These are phyloP conservation scores for Pseudogymnoascus sp. DNA, from an alignment of 2,329 filamentous ascomycete genomes.

Conservation along the genomic window DNA sequence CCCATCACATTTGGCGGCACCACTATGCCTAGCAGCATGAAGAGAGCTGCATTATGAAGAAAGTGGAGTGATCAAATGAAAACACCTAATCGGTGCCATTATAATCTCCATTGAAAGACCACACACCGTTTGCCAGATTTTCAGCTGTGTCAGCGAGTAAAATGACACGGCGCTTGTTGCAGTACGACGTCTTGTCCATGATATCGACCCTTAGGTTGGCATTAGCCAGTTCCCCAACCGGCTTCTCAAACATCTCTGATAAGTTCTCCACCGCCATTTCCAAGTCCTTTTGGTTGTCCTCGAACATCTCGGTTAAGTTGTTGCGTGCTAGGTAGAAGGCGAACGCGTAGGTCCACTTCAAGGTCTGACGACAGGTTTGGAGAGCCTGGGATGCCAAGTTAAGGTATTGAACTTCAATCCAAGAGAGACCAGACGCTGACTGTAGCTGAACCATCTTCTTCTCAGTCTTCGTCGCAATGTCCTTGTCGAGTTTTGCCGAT, in stretches of 20 bases:
- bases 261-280: slow-evolving; percentile 95
- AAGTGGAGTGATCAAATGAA: not conserved
- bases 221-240: slow-evolving; percentile 73
- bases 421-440: slow-evolving; percentile 88
- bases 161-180: slow-evolving; percentile 85
- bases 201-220: slow-evolving; percentile 96
- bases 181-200: slow-evolving; percentile 97
- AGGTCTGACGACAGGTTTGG: slow-evolving; percentile 92
- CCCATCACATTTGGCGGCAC: not conserved
- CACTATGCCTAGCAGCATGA: not conserved
- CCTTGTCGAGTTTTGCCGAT: slow-evolving; percentile 91
- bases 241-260: slow-evolving; percentile 99
- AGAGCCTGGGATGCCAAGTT: slow-evolving; percentile 88
- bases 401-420: slow-evolving; percentile 98
- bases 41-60: not conserved
- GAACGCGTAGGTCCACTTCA: slow-evolving; percentile 99
- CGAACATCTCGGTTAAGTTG: slow-evolving; percentile 94
- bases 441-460: slow-evolving; percentile 98
- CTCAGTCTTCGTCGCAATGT: slow-evolving; percentile 92
- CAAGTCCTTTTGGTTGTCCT: slow-evolving; percentile 96
- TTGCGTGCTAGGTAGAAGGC: slow-evolving; percentile 95
- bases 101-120: slow-evolving; percentile 13
- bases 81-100: slow-evolving; percentile 5
- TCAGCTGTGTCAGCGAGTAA: slow-evolving; percentile 87
- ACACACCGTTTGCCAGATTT: slow-evolving; percentile 77